Conservation (phyloP, 2,329 filamentous ascomycete genomes). For the Orbilia blumenaviensis region DNA sequence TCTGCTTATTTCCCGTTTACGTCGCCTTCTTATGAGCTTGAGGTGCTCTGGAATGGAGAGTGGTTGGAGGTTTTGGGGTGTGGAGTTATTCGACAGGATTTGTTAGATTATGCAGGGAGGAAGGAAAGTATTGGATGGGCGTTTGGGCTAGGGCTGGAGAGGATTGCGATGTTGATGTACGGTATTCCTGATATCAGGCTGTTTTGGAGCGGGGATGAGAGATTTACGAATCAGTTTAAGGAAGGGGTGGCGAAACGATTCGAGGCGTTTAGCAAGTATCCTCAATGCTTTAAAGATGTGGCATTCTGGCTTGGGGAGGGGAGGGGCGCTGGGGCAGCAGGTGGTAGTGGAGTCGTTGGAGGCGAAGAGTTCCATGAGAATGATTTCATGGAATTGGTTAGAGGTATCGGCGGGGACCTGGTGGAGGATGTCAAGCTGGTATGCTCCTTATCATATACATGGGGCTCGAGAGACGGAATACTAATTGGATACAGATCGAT, state of each 20-base stretch:
- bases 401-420: conserved; percentile 79
- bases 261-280: conserved; percentile 88
- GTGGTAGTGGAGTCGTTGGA: conserved; percentile 59
- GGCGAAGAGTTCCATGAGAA: conserved; percentile 80
- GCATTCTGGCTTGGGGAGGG: conserved; percentile 80
- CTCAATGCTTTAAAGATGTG: conserved; percentile 88
- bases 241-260: conserved; percentile 71
- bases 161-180: conserved; percentile 97
- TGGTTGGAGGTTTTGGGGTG: conserved; percentile 98
- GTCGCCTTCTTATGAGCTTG: conserved; percentile 92
- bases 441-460: not conserved
- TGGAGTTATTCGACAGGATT: conserved; percentile 83
- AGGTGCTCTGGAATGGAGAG: conserved; percentile 91
- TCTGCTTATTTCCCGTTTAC: conserved; percentile 99
- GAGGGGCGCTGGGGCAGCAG: conserved; percentile 48
- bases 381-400: conserved; percentile 94
- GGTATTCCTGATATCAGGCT: conserved; percentile 94
- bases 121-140: conserved; percentile 80
- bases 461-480: not conserved
- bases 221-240: conserved; percentile 86
- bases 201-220: conserved; percentile 87
- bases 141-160: conserved; percentile 91
- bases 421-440: conserved; percentile 87
- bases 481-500: conserved; percentile 64
- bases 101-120: conserved; percentile 77